Conservation (phyloP, 345 rosid species). For the Brassica napus region DNA sequence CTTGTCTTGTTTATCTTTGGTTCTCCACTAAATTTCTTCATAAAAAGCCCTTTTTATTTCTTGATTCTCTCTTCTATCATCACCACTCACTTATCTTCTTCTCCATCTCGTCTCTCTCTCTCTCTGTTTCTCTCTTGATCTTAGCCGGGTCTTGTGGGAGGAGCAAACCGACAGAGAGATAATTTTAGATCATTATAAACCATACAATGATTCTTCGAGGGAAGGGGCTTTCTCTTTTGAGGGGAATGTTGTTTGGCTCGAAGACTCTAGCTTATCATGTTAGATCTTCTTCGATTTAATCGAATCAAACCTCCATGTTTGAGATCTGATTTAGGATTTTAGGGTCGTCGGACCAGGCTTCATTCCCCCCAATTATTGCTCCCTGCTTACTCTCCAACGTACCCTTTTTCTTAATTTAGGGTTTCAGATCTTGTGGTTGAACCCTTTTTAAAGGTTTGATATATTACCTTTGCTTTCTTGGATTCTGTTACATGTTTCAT, state of each 20-base stretch:
- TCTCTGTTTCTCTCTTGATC: constrained; percentile 53
- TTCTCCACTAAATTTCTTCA: constrained; percentile 39
- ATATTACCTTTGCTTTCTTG: constrained; percentile 2
- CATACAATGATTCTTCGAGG: constrained; percentile 19
- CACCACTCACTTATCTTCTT: constrained; percentile 35
- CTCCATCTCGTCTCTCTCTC: neutral
- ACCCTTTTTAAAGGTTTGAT: constrained; percentile 41
- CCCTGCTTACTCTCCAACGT: constrained; percentile 23
- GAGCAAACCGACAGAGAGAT: constrained; percentile 34
- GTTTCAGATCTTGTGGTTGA: constrained; percentile 19
- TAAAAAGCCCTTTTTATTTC: constrained; percentile 30
- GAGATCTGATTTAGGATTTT: constrained; percentile 37
- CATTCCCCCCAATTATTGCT: constrained; percentile 95
- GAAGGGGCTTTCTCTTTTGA: constrained; percentile 57
- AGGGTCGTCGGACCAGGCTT: constrained; percentile 98
- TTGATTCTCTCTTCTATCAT: constrained; percentile 35
- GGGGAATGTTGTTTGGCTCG: constrained; percentile 99
- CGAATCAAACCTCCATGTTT: neutral
- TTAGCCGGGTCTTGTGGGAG: constrained; percentile 70
- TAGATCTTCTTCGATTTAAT: constrained; percentile 15
- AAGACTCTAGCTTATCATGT: constrained; percentile 53
- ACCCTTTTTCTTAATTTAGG: constrained; percentile 3
- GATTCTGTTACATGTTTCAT: neutral
- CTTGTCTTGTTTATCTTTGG: constrained; percentile 41
- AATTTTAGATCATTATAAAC: constrained; percentile 3